These are phyloP conservation scores for Xylaria sp. DNA, from an alignment of 2,329 filamentous ascomycete species.

Conservation along the genomic window DNA sequence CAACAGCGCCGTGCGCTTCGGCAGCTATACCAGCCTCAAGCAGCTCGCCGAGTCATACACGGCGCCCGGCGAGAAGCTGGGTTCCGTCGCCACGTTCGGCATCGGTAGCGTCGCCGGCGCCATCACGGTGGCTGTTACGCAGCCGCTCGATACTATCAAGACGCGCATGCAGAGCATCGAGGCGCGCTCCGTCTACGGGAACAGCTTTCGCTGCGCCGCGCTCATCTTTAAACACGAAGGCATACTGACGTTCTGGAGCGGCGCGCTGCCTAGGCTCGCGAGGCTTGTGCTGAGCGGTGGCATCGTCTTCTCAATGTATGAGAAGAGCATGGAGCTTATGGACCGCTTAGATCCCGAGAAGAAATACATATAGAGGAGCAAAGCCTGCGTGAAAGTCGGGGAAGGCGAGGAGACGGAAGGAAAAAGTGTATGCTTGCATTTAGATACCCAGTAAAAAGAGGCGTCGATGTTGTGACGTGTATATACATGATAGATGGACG, in stretches of 20 bases:
- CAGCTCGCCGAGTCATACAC: slow-evolving; percentile 93
- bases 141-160: slow-evolving; percentile 91
- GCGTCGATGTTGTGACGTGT: slow-evolving; percentile 21
- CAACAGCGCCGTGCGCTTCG: slow-evolving; percentile 92
- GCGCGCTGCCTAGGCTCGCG: slow-evolving; percentile 85
- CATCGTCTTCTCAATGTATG: slow-evolving; percentile 98
- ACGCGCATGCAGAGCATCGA: slow-evolving; percentile 98
- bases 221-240: slow-evolving; percentile 92
- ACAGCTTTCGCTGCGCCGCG: slow-evolving; percentile 83
- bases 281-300: slow-evolving; percentile 90
- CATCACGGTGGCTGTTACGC: slow-evolving; percentile 85
- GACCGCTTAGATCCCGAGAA: slow-evolving; percentile 82
- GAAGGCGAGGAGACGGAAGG: neutral
- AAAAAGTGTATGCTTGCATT: slow-evolving; percentile 21
- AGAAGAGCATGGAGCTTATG: slow-evolving; percentile 94
- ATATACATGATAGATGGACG: slow-evolving; percentile 18
- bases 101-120: slow-evolving; percentile 89
- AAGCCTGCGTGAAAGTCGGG: slow-evolving; percentile 69
- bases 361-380: slow-evolving; percentile 73
- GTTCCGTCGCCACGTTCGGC: slow-evolving; percentile 85
- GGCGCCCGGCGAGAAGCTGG: slow-evolving; percentile 93
- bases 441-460: slow-evolving; percentile 42
- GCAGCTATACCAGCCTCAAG: slow-evolving; percentile 88
- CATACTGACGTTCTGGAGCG: slow-evolving; percentile 91
- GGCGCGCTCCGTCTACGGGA: slow-evolving; percentile 82